Evolutionary conservation across 2,329 filamentous ascomycete species (phyloP).

Genomic region (Aspergillus sp.): DNA sequence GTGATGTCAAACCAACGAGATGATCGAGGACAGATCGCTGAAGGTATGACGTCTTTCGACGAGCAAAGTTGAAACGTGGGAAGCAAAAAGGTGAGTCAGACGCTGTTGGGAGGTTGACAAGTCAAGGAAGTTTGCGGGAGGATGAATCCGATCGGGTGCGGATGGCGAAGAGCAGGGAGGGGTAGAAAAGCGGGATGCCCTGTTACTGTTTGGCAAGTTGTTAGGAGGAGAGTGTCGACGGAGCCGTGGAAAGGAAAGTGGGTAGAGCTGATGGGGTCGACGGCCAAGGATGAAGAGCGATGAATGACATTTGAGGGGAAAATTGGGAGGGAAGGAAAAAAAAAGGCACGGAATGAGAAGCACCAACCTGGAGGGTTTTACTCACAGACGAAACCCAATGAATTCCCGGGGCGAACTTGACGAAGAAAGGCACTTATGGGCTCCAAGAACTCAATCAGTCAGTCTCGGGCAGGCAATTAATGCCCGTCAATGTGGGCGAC

Average conservation of each 20-base stretch:
- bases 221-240: constrained; percentile 7
- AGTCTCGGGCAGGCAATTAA: constrained; percentile 6
- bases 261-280: neutral
- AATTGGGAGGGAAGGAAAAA: neutral
- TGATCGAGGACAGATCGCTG: constrained; percentile 6
- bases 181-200: constrained; percentile 14
- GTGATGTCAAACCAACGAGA: constrained; percentile 4
- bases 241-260: constrained; percentile 1
- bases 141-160: constrained; percentile 28
- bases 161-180: constrained; percentile 14
- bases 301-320: neutral
- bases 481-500: constrained; percentile 12
- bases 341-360: constrained; percentile 6
- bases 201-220: constrained; percentile 8
- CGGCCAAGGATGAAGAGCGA: neutral
- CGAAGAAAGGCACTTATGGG: neutral
- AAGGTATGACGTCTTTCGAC: constrained; percentile 17
- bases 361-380: constrained; percentile 8
- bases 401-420: constrained; percentile 5
- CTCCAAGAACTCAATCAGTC: neutral
- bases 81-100: constrained; percentile 23
- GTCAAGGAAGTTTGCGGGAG: constrained; percentile 42
- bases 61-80: neutral
- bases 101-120: constrained; percentile 31
- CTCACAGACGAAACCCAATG: constrained; percentile 5